These are phyloP conservation scores for Typha latifolia DNA, from an alignment of 176 grass and related monocot species.

Conservation along the genomic window DNA sequence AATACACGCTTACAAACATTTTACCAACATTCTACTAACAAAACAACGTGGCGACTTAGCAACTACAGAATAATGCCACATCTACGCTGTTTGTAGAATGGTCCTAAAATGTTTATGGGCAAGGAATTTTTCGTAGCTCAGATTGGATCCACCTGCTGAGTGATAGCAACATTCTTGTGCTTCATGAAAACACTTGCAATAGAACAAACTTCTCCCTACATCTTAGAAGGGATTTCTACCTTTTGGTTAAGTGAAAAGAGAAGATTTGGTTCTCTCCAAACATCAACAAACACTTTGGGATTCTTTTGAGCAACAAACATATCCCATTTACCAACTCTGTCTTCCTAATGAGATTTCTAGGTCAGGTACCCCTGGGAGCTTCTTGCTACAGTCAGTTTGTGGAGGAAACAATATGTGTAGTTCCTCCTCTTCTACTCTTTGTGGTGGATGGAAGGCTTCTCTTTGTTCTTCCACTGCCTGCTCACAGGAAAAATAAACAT, in stretches of 20 bases:
- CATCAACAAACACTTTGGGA: constrained; percentile 48
- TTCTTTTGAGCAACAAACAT: constrained; percentile 28
- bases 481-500: constrained; percentile 1
- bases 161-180: neutral
- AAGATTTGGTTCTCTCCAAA: neutral
- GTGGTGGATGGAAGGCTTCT: constrained; percentile 11
- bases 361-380: constrained; percentile 33
- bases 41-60: no score
- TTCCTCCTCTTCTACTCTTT: constrained; percentile 13
- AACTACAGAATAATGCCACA: no score
- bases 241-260: neutral
- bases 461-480: constrained; percentile 19
- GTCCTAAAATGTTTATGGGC: no score
- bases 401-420: constrained; percentile 7
- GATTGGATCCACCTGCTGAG: no score
- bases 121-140: no score
- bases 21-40: no score
- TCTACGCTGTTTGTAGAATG: no score
- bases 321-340: constrained; percentile 44
- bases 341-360: constrained; percentile 85
- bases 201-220: neutral
- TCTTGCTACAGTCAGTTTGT: constrained; percentile 20
- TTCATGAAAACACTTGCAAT: neutral
- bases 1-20: no score
- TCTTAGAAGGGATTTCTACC: neutral